Evolutionary conservation across 306 rosid species (phyloP), one percentile per base, ranked within the genome.

Genomic region (Sophora flavescens): DNA sequence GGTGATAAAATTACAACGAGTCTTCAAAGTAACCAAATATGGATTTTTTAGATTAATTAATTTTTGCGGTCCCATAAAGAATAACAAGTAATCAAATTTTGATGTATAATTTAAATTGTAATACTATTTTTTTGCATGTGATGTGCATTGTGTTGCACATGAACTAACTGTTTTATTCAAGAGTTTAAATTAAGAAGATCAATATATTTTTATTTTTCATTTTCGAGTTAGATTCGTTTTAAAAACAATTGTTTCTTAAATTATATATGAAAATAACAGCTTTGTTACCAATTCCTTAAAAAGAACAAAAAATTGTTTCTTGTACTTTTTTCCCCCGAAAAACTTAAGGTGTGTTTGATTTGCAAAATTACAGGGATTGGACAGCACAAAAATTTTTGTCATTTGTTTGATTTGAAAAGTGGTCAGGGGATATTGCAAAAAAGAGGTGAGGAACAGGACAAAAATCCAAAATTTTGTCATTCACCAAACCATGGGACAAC

Each of bases 81-180:
- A 33, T 33, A 52, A 41, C 6, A 60, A 47, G 56, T 45, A 6
- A 54, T 42, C 14, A 66, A 6, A 11, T 64, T 33, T 75, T 47
- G 62, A 74, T 12, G 38, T 67, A 33, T 18, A 45, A 60, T 61
- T 61, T 74, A 18, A 17, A 74, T 45, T 3, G n/a, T n/a, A n/a
- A 18, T 62, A 48, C 50, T 51, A 63, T 4, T 36, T 64, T 22
- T 51, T 63, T 8, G 10, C 44, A 8, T 2, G 69, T 45, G 52
- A 8, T 2, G 69, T 45, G 52, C 62, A 44, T 9, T 9, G n/a
- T 44, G 32, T 35, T 36, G 51, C 71, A 35, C 51, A 11, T 45
- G 26, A 8, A 30, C 33, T 62, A 13, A 17, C 12, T 60, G 22
- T 44, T 41, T 41, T 30, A 30, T 1, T 30, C 3, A 30, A 30